phyloP scores from a whole-genome alignment of 495 filamentous ascomycete species.

The Penicillium chermesinum region DNA sequence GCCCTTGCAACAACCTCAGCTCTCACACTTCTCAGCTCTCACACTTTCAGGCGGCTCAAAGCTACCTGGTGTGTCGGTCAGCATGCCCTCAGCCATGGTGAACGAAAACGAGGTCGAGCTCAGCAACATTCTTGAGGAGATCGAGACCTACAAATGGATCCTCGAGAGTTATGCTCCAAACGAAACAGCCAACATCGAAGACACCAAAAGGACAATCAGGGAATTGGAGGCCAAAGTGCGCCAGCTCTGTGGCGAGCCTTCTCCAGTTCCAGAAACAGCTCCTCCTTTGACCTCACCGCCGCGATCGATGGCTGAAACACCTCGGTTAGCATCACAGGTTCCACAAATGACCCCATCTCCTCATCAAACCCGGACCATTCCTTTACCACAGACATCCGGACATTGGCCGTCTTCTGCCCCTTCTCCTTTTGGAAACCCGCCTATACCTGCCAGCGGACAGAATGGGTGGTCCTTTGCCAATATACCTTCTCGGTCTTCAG shows the following conservation, averaged over 20 bases:
- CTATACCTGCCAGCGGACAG: not conserved
- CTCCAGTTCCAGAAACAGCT: not conserved
- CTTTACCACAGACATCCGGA: not conserved
- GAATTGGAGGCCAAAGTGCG: not conserved
- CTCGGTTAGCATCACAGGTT: not conserved
- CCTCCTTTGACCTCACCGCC: not conserved
- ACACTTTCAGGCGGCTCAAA: too few relatives aligned
- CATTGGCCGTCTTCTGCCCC: constrained; percentile 18
- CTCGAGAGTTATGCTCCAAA: not conserved
- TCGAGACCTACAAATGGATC: not conserved
- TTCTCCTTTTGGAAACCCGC: constrained; percentile 12
- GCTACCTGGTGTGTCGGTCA: too few relatives aligned
- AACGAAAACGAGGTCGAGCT: not conserved
- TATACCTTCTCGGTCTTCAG: not conserved
- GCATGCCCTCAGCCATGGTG: not conserved
- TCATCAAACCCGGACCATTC: not conserved
- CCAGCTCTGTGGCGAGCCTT: not conserved
- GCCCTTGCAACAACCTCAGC: too few relatives aligned
- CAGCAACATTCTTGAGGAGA: not conserved
- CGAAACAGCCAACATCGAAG: not conserved
- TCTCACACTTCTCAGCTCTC: too few relatives aligned
- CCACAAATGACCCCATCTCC: not conserved
- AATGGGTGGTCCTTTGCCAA: not conserved
- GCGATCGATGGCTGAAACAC: not conserved
- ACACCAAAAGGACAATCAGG: not conserved